These are phyloP conservation scores for Prunus salicina DNA, from an alignment of 306 rosid genomes.

Conservation along the genomic window DNA sequence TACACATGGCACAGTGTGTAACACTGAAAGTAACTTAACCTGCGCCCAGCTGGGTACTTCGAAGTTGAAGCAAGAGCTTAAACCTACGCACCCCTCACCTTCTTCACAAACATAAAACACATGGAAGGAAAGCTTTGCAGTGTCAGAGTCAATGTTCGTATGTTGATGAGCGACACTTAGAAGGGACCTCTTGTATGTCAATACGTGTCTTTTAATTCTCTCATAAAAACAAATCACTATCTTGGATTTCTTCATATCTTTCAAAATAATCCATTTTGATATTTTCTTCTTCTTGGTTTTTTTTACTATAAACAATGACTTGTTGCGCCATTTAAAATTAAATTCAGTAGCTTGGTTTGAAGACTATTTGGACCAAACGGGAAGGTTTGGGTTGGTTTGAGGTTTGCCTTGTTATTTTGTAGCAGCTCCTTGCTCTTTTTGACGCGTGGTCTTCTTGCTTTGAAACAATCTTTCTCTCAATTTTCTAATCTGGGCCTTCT, in stretches of 20 bases:
- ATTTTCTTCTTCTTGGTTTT: background rate
- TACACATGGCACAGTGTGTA: background rate
- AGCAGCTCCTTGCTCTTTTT: conserved; percentile 7
- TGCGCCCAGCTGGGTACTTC: background rate
- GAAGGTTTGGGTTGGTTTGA: no score
- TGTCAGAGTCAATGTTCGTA: background rate
- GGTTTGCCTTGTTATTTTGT: background rate
- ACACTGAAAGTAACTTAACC: background rate
- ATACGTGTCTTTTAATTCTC: conserved; percentile 21
- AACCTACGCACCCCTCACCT: background rate
- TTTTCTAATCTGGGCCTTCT: conserved; percentile 5
- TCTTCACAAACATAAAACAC: background rate
- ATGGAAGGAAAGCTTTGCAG: background rate
- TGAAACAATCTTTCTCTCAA: background rate
- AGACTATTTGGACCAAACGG: background rate
- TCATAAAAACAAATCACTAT: background rate
- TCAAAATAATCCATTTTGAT: background rate
- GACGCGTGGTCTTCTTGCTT: conserved; percentile 15
- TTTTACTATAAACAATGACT: background rate
- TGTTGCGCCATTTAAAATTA: background rate
- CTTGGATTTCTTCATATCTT: background rate
- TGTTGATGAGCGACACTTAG: conserved; percentile 23
- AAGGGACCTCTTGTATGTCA: background rate
- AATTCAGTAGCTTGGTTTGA: background rate
- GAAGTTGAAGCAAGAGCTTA: background rate